These are phyloP conservation scores for Yamadazyma endophytica DNA, from an alignment of 805 yeast species.

Conservation along the genomic window DNA sequence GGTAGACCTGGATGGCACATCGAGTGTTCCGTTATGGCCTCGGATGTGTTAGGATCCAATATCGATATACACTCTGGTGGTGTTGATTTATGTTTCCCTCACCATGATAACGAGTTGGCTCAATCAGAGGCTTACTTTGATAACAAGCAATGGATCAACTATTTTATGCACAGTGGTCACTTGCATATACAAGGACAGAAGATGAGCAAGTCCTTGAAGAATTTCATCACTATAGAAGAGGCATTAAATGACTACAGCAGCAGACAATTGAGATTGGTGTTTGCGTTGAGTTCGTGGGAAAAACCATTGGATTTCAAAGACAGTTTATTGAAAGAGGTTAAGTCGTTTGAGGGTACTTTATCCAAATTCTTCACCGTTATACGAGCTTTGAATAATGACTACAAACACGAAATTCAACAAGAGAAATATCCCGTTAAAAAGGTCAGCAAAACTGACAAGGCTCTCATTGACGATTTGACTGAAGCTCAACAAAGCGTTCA, in stretches of 20 bases:
- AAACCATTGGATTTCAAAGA: conserved; percentile 89
- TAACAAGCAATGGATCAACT: conserved; percentile 93
- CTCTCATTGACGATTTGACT: conserved; percentile 47
- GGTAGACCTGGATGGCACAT: conserved; percentile 99
- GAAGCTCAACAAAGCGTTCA: conserved; percentile 59
- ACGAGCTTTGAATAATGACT: conserved; percentile 75
- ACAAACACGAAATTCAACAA: conserved; percentile 42
- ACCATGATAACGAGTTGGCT: conserved; percentile 97
- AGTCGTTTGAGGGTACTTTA: conserved; percentile 66
- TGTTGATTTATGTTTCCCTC: conserved; percentile 96
- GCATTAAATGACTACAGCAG: conserved; percentile 69
- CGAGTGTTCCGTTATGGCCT: conserved; percentile 98
- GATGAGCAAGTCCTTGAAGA: conserved; percentile 93
- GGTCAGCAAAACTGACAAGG: conserved; percentile 50
- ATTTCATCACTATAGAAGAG: conserved; percentile 91
- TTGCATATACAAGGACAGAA: conserved; percentile 97
- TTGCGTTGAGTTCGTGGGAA: conserved; percentile 91
- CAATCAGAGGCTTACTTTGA: conserved; percentile 93
- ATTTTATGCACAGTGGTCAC: conserved; percentile 95
- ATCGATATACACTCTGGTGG: conserved; percentile 98
- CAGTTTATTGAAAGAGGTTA: conserved; percentile 70
- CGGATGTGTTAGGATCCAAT: conserved; percentile 73
- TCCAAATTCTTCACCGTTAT: conserved; percentile 82
- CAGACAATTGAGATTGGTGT: conserved; percentile 85
- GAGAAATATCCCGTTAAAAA: conserved; percentile 57